Base-by-base conservation (phyloP, 2,329 filamentous ascomycete genomes). In the Phialophora macrospora region DNA sequence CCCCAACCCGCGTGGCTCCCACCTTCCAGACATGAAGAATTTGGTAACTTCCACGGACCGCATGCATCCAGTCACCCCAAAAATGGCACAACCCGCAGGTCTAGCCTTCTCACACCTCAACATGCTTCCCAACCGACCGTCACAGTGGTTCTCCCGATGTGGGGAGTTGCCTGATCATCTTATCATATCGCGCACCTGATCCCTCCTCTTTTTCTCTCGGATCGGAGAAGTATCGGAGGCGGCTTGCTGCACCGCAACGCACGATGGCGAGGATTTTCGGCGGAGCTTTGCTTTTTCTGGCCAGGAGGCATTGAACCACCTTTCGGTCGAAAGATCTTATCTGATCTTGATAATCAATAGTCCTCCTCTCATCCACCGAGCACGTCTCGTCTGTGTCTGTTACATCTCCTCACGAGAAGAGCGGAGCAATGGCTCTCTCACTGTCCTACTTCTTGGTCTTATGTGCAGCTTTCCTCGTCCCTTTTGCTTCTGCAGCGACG, bases 361-460 rank as follows among this genome's bases (percentile, higher is more conserved):
- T 26, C 48, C 24, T 55, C 57, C 49, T 55, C 49, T 58, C 48
- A n/a, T 62, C 49, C 49, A 44, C 41, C 52, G 57, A 60, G 44
- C 57, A 34, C 24, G 28, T 51, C 26, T 60, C 57, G 22, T 54
- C 7, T 26, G 51, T 54, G 17, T 54, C 46, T 54, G 51, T 30
- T 20, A 54, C 24, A 30, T 54, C n/a, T 54, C 51, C 22, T 26
- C 32, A 32, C 14, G 26, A 30, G 22, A 51, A 51, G 57, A 46
- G 44, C 30, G 48, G 5, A 41, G 70, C 63, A 41, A 83, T 83
- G 81, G 78, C 79, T 24, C 70, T 79, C 51, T 82, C 80, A 28
- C 63, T 82, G 57, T 80, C 78, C 0, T 79, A 74, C 65, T 78
- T 82, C 68, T 73, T 82, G 55, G 70, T 79, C 64, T 68, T 77